Conservation (phyloP, 768 basidiomycete species). For the Leccinum arenicola region DNA sequence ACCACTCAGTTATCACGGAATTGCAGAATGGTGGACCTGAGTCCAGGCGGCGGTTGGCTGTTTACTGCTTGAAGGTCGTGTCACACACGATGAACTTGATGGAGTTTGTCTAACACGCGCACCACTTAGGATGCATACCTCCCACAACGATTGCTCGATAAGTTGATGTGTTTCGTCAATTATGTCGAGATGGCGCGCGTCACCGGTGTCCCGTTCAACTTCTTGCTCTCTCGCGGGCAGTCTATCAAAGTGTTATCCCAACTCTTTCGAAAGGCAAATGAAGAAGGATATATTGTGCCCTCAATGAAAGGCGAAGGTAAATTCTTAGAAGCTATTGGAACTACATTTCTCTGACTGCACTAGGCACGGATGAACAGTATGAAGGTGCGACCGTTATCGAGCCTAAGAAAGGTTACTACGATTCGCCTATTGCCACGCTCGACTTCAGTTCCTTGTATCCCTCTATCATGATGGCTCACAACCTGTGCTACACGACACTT, state of each 20-base stretch:
- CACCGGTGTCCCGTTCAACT: constrained; percentile 99
- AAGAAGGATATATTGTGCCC: constrained; percentile 88
- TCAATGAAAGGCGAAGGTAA: constrained; percentile 80
- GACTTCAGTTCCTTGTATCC: constrained; percentile 99
- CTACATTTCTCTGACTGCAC: constrained; percentile 1
- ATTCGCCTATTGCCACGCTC: constrained; percentile 93
- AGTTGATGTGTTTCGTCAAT: constrained; percentile 99
- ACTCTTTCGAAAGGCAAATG: constrained; percentile 88
- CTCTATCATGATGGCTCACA: constrained; percentile 99
- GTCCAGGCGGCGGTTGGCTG: constrained; percentile 86
- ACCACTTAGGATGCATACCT: constrained; percentile 87
- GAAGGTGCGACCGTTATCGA: constrained; percentile 99
- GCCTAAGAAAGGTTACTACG: constrained; percentile 93
- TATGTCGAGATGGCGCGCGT: constrained; percentile 99
- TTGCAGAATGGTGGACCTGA: constrained; percentile 96
- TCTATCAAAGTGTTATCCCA: constrained; percentile 99
- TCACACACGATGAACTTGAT: neutral
- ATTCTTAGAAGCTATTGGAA: constrained; percentile 5
- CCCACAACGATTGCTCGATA: constrained; percentile 93
- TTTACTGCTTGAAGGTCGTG: constrained; percentile 92
- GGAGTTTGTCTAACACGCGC: constrained; percentile 1
- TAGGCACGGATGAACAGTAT: constrained; percentile 93
- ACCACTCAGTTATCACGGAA: constrained; percentile 97
- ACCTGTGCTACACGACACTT: constrained; percentile 97
- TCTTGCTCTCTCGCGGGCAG: constrained; percentile 88